phyloP scores from a whole-genome alignment of 306 rosid genomes.

The Ceratonia siliqua region DNA sequence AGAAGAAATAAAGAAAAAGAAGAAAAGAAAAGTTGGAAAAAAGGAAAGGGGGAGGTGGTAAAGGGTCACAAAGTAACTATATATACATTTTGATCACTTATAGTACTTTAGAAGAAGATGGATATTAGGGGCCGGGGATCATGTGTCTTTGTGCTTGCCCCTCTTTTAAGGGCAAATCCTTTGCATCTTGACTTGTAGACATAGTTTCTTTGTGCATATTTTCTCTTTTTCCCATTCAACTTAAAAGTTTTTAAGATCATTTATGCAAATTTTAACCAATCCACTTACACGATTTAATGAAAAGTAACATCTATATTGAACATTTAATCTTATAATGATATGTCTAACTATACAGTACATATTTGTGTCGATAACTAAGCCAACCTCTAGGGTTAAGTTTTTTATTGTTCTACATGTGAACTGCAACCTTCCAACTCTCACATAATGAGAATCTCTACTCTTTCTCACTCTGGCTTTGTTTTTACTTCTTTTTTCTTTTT shows the following conservation, averaged over 20 bases:
- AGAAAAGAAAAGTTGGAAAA: constrained; percentile 36
- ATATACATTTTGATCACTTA: constrained; percentile 32
- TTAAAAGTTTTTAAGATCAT: constrained; percentile 32
- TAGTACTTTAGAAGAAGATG: constrained; percentile 20
- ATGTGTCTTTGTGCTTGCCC: constrained; percentile 69
- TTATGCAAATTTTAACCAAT: no score
- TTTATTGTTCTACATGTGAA: constrained; percentile 60
- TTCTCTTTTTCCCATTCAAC: constrained; percentile 40
- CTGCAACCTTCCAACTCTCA: constrained; percentile 43
- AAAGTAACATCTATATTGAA: no score
- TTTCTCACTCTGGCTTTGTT: constrained; percentile 31
- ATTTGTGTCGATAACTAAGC: no score
- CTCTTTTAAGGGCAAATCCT: constrained; percentile 51
- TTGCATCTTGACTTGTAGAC: constrained; percentile 63
- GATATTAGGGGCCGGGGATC: constrained; percentile 40
- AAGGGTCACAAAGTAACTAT: constrained; percentile 34
- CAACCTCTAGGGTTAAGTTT: no score
- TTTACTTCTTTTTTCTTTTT: constrained; percentile 29
- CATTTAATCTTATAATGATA: no score
- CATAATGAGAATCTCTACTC: constrained; percentile 49
- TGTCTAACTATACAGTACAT: no score
- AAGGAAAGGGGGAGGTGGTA: not conserved
- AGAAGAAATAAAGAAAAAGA: constrained; percentile 15
- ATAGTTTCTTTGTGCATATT: constrained; percentile 36
- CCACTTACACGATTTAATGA: no score